A percentile compares a stretch with the other conserved stretches of the same genome.
Conservation (phyloP, 139 green algal genomes). For the Coelastrella sp. region DNA sequence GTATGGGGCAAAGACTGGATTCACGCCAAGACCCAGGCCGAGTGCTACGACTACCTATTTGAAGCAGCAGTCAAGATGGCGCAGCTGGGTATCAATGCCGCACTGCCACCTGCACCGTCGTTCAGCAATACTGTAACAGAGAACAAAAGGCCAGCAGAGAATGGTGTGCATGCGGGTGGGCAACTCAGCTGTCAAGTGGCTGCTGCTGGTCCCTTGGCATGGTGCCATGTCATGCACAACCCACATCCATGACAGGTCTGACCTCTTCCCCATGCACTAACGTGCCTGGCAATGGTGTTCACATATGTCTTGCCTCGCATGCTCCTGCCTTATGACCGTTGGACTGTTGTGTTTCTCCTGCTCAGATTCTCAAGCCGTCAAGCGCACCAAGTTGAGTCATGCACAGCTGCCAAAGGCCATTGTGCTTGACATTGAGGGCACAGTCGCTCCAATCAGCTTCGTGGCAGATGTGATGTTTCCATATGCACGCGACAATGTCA, state of each 20-base stretch:
- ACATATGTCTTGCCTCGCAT: neutral
- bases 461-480: slow-evolving; percentile 91
- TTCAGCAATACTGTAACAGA: neutral
- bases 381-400: slow-evolving; percentile 40
- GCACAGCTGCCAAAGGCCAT: slow-evolving; percentile 63
- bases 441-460: slow-evolving; percentile 91
- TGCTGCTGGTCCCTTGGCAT: neutral
- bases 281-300: neutral
- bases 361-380: neutral
- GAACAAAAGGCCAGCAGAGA: slow-evolving; percentile 21
- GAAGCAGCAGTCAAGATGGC: slow-evolving; percentile 85
- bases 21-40: slow-evolving; percentile 82
- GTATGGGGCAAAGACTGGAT: slow-evolving; percentile 92
- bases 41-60: slow-evolving; percentile 99
- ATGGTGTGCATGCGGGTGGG: slow-evolving; percentile 15
- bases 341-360: neutral
- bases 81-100: slow-evolving; percentile 81
- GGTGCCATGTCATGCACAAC: neutral
- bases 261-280: too few species aligned
- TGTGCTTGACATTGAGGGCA: slow-evolving; percentile 98
- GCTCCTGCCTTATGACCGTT: neutral
- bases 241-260: too few species aligned
- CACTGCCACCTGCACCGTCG: slow-evolving; percentile 50
- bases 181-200: neutral
- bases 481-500: slow-evolving; percentile 77